phyloP scores from a whole-genome alignment of 2,329 filamentous ascomycete genomes.

The Bimuria novae-zelandiae region DNA sequence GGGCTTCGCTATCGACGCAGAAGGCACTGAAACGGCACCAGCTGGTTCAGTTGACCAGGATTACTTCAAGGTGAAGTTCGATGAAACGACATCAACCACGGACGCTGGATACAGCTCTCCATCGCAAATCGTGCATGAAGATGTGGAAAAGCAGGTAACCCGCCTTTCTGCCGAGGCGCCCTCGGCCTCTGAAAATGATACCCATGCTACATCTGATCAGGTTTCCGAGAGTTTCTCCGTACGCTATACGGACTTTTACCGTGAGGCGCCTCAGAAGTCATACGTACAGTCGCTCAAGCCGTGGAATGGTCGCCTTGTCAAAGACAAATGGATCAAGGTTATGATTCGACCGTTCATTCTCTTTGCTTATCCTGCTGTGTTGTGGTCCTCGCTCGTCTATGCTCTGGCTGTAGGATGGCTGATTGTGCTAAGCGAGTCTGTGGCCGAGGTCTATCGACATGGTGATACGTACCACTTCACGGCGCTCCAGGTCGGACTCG shows the following conservation, averaged over 20 bases:
- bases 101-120: background rate
- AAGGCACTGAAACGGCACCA: conserved; percentile 10
- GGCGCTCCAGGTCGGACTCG: conserved; percentile 77
- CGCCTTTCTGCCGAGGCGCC: background rate
- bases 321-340: conserved; percentile 80
- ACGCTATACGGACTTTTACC: conserved; percentile 72
- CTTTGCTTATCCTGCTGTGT: conserved; percentile 82
- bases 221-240: conserved; percentile 35
- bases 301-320: conserved; percentile 73
- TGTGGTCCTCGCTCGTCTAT: conserved; percentile 88
- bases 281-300: conserved; percentile 75
- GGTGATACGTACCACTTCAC: conserved; percentile 76
- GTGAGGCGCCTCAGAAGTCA: conserved; percentile 68
- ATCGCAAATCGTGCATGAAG: background rate
- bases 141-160: conserved; percentile 4
- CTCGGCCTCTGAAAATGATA: background rate
- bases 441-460: conserved; percentile 78
- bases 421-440: conserved; percentile 88
- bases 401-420: conserved; percentile 91
- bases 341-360: conserved; percentile 81
- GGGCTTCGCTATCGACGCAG: conserved; percentile 56
- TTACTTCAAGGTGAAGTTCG: background rate
- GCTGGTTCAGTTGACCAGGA: background rate
- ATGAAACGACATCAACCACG: background rate
- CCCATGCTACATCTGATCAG: conserved; percentile 19